Evolutionary conservation across 352 stramenopile species (phyloP).

Genomic region (Achlya hypogyna): DNA sequence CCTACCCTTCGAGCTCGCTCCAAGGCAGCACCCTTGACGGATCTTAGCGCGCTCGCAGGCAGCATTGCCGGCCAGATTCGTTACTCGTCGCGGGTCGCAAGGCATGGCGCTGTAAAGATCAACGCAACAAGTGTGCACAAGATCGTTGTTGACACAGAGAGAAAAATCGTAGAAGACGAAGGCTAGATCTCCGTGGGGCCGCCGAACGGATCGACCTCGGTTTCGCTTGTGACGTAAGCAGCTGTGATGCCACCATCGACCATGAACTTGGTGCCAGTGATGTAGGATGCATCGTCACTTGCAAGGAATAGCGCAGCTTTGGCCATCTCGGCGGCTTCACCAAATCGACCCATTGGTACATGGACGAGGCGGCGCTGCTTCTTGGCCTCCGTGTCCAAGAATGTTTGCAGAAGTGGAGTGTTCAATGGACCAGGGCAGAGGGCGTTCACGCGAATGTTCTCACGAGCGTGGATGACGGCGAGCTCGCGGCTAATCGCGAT

Average conservation of each 20-base stretch:
- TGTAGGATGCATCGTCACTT: conserved; percentile 77
- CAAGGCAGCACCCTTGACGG: no score
- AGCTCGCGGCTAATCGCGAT: conserved; percentile 82
- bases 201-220: conserved; percentile 68
- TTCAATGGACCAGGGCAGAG: conserved; percentile 79
- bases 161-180: no score
- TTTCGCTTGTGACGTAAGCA: conserved; percentile 77
- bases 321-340: conserved; percentile 79
- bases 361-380: conserved; percentile 80
- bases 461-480: conserved; percentile 71
- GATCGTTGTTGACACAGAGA: no score
- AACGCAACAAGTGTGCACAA: no score
- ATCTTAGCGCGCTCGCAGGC: no score
- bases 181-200: conserved; percentile 68
- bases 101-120: no score
- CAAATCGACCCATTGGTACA: conserved; percentile 82
- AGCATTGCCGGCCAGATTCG: no score
- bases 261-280: conserved; percentile 79
- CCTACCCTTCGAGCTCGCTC: no score
- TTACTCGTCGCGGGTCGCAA: no score
- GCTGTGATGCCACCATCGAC: conserved; percentile 84
- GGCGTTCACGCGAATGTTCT: conserved; percentile 85
- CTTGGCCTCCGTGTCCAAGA: conserved; percentile 75
- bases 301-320: conserved; percentile 81
- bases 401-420: conserved; percentile 82